Evolutionary conservation across 169 alveolate genomes (phyloP).

Genomic region (Prorocentrum cordatum): DNA sequence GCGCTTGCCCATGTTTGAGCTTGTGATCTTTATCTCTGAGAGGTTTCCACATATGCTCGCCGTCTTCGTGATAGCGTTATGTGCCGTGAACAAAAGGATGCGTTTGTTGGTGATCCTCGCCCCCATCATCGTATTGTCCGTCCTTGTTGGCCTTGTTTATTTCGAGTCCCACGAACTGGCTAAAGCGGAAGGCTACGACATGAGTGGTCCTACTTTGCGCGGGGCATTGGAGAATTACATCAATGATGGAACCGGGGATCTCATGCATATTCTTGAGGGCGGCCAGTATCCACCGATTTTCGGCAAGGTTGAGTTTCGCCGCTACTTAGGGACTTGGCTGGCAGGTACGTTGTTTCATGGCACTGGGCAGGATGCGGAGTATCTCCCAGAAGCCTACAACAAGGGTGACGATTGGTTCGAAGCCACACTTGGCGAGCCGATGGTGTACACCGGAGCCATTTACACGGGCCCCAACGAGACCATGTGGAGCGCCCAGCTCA

Average conservation of each 20-base stretch:
- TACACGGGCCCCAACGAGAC: slow-evolving; percentile 30
- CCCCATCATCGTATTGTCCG: neutral
- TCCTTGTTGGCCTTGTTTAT: neutral
- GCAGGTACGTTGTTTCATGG: neutral
- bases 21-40: slow-evolving; percentile 53
- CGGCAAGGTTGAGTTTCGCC: slow-evolving; percentile 35
- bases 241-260: neutral
- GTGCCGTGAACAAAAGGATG: neutral
- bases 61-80: neutral
- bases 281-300: slow-evolving; percentile 36
- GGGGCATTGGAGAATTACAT: slow-evolving; percentile 30
- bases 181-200: slow-evolving; percentile 35
- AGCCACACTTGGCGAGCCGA: slow-evolving; percentile 34
- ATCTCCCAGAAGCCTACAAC: slow-evolving; percentile 61
- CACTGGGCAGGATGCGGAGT: slow-evolving; percentile 49
- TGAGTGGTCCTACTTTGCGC: slow-evolving; percentile 11
- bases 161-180: neutral
- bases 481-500: slow-evolving; percentile 40
- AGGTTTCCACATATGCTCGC: neutral
- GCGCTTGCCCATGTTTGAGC: slow-evolving; percentile 56
- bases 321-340: slow-evolving; percentile 28
- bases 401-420: slow-evolving; percentile 66
- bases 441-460: slow-evolving; percentile 57
- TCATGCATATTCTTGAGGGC: slow-evolving; percentile 14
- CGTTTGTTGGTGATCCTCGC: slow-evolving; percentile 21